Conservation (phyloP, 352 stramenopile genomes). For the Peronospora tabacina region DNA sequence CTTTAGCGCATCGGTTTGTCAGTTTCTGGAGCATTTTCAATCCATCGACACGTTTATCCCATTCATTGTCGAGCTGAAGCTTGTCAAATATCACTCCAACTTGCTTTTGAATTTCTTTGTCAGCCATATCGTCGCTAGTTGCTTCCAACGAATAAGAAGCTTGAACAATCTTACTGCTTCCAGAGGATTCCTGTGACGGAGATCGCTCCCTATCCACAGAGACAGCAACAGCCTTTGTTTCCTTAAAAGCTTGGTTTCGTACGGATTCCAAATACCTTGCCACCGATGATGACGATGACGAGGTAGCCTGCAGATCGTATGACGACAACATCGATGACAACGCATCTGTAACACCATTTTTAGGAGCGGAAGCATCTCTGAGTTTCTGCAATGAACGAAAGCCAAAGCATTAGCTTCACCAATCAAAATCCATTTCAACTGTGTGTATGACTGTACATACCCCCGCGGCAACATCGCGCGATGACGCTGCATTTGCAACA, state of each 20-base stretch:
- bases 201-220: constrained; percentile 25
- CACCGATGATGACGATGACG: constrained; percentile 47
- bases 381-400: constrained; percentile 5
- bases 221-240: constrained; percentile 23
- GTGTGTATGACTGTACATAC: constrained; percentile 7
- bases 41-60: constrained; percentile 66
- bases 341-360: constrained; percentile 12
- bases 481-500: background rate
- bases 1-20: constrained; percentile 33
- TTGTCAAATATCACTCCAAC: constrained; percentile 46
- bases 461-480: constrained; percentile 2
- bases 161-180: constrained; percentile 27
- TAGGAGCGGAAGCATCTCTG: background rate
- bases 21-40: constrained; percentile 61
- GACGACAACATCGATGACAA: constrained; percentile 43
- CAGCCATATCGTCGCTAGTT: constrained; percentile 28
- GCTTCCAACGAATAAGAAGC: constrained; percentile 8
- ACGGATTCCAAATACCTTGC: constrained; percentile 45
- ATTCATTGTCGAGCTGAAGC: constrained; percentile 60
- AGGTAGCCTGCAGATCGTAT: constrained; percentile 35
- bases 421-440: background rate
- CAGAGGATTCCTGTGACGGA: constrained; percentile 37
- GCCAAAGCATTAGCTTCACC: background rate
- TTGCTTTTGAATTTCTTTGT: constrained; percentile 58
- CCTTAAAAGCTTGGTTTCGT: constrained; percentile 32